Evolutionary conservation across 176 grass and related monocot species (phyloP), one percentile per base, ranked within the genome.

Genomic region (Pontederia crassipes): DNA sequence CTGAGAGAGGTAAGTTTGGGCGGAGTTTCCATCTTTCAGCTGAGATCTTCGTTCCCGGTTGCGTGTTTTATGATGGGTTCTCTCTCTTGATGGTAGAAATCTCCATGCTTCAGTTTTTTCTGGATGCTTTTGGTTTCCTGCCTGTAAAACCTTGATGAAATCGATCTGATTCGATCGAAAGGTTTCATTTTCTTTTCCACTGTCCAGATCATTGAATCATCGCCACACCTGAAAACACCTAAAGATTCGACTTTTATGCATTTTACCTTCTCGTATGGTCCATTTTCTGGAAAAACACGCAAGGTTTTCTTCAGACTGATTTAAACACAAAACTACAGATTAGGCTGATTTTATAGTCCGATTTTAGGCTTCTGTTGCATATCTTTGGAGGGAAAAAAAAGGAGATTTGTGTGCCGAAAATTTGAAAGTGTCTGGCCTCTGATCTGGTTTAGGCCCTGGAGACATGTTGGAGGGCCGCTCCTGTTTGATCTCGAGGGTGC

Each of bases 401-500:
- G 62, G 60, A 10, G 10, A 16, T 67, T 45, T 29, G 18, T 12
- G 50, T 18, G 50, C 27, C 28, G 10, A 28, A 4, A 26, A 8
- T 28, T 28, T 50, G 48, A 48, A 52, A 40, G 40, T 54, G 35
- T 53, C 50, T 17, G 28, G 49, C 32, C 27, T 50, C n/a, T 17
- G 14, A 17, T 26, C 48, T 49, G 61, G 10, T 48, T 64, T 49
- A 11, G 61, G 61, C 45, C 8, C n/a, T 49, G 13, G 27, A 28
- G 65, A 54, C 13, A 67, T 67, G 65, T 67, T 67, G 50, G 65
- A 67, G 11, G 65, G 65, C 11, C 50, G 9, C 8, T 67, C 50
- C 65, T 54, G 28, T 53, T 54, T 67, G 60, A 63, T 24, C 8
- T 20, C 60, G 60, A 63, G 45, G 40, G 60, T 28, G 16, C 46